Percentiles rank a stretch among this genome's conserved stretches.
phyloP scores from a whole-genome alignment of 148 eudicot species.

The Hydrangea macrophylla region DNA sequence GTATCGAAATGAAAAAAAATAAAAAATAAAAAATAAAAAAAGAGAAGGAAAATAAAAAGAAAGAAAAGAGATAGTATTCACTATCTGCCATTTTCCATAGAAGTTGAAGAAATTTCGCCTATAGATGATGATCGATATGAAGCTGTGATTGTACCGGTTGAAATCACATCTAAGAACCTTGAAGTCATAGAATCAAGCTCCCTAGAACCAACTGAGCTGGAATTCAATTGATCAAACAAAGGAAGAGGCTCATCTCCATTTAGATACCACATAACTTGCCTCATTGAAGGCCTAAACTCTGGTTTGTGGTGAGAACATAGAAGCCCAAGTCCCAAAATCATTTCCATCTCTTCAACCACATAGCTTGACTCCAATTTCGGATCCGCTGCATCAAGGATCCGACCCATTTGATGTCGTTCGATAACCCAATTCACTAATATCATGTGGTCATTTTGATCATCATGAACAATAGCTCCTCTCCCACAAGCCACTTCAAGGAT shows the following conservation, averaged over 20 bases:
- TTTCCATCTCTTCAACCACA: slow-evolving; percentile 24
- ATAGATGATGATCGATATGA: background rate
- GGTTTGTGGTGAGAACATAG: slow-evolving; percentile 23
- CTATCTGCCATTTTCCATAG: slow-evolving; percentile 6
- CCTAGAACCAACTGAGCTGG: slow-evolving; percentile 5
- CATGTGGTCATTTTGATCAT: slow-evolving; percentile 1
- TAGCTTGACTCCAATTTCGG: slow-evolving; percentile 2
- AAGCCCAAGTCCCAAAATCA: slow-evolving; percentile 30
- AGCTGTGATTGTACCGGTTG: background rate
- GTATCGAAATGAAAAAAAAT: too few relatives aligned
- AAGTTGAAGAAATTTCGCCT: background rate
- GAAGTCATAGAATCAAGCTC: slow-evolving; percentile 3
- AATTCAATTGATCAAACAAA: slow-evolving; percentile 14
- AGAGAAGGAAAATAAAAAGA: too few relatives aligned
- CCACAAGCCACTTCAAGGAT: slow-evolving; percentile 36
- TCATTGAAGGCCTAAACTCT: slow-evolving; percentile 29
- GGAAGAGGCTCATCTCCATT: slow-evolving; percentile 26
- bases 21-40: too few relatives aligned
- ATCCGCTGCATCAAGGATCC: slow-evolving; percentile 24
- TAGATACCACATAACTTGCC: slow-evolving; percentile 23
- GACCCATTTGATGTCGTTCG: slow-evolving; percentile 15
- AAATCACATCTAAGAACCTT: slow-evolving; percentile 10
- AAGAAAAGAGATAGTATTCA: background rate
- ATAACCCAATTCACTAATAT: slow-evolving; percentile 23
- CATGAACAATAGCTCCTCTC: slow-evolving; percentile 12